phyloP scores from a whole-genome alignment of 352 stramenopile genomes.

The Phytophthora idaei region DNA sequence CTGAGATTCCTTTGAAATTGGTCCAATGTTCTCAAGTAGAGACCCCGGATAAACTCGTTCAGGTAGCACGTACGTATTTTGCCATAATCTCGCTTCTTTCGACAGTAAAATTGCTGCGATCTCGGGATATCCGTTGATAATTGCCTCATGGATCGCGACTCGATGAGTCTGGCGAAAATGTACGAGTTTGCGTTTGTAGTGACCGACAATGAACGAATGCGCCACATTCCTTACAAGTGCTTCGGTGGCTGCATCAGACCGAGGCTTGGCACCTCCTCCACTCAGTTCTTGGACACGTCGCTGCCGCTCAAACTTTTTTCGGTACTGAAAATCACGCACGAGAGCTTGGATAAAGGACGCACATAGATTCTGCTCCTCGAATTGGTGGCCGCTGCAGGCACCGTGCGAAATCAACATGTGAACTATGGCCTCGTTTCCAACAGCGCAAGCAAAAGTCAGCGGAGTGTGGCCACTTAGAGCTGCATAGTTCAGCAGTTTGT shows the following conservation, averaged over 20 bases:
- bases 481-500: conserved; percentile 56
- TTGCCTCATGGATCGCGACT: conserved; percentile 73
- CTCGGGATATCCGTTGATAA: conserved; percentile 68
- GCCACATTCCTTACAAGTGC: conserved; percentile 66
- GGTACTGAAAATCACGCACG: conserved; percentile 53
- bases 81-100: conserved; percentile 56
- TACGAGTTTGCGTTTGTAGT: conserved; percentile 51
- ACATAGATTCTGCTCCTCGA: conserved; percentile 61
- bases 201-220: conserved; percentile 62
- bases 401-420: conserved; percentile 72
- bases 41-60: conserved; percentile 48
- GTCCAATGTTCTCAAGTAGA: conserved; percentile 15
- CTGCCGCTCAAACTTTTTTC: conserved; percentile 30
- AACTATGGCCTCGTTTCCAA: conserved; percentile 80
- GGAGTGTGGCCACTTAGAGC: conserved; percentile 75
- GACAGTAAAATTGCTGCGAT: conserved; percentile 60
- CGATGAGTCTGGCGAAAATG: conserved; percentile 66
- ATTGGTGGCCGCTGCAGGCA: conserved; percentile 43
- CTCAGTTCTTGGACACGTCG: conserved; percentile 15
- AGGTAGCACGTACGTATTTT: conserved; percentile 68
- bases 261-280: conserved; percentile 18
- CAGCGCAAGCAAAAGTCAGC: conserved; percentile 64
- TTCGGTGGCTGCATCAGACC: conserved; percentile 52
- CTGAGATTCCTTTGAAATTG: conserved; percentile 16
- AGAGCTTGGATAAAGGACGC: conserved; percentile 71